Evolutionary conservation across 1,139 yeast species (phyloP), one percentile per base, ranked within the genome.

Genomic region (Yamadazyma pseudoaaseri): DNA sequence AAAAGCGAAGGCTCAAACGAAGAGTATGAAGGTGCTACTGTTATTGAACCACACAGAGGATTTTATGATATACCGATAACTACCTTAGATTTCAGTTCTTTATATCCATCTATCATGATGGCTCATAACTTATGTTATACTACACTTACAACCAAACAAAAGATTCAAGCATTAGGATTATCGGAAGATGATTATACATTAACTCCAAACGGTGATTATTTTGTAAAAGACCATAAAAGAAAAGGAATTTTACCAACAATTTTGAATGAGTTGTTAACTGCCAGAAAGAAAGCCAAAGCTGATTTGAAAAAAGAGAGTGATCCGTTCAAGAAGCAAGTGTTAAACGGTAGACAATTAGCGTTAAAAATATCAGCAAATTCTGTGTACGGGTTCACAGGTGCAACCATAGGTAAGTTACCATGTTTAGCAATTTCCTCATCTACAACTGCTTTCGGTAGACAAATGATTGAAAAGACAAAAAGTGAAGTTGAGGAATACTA

Each of bases 101-200:
- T 94, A 71, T 94, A 94, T 59, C 99, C 99, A 5, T 86, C 97
- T 40, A 94, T 94, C 52, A 94, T 94, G 97, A 92, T 92, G 97
- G 98, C 99, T 0, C 99, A 94, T 58, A 94, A 94, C 57, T 68
- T 94, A 39, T 94, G 99, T 58, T 94, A 94, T 58, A 92, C 98
- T 0, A 90, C 98, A 0, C 64, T 92, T 27, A 61, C 92, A 34
- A 84, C 77, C 46, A 78, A 76, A 42, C 76, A 74, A 27, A 76
- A 95, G 0, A 84, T 89, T 25, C 76, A 79, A 27, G 72, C 85
- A 30, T 70, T 83, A 39, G 69, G 69, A 0, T 64, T 94, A 28
- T 67, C 73, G 26, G 80, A 83, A 45, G 81, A 76, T 32, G 97
- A 94, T 52, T 94, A 92, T 56, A 81, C 86, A 1, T 65, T 71